Evolutionary conservation across 2,329 filamentous ascomycete genomes (phyloP), one percentile per base, ranked within the genome.

Genomic region (Cladophialophora bantiana): DNA sequence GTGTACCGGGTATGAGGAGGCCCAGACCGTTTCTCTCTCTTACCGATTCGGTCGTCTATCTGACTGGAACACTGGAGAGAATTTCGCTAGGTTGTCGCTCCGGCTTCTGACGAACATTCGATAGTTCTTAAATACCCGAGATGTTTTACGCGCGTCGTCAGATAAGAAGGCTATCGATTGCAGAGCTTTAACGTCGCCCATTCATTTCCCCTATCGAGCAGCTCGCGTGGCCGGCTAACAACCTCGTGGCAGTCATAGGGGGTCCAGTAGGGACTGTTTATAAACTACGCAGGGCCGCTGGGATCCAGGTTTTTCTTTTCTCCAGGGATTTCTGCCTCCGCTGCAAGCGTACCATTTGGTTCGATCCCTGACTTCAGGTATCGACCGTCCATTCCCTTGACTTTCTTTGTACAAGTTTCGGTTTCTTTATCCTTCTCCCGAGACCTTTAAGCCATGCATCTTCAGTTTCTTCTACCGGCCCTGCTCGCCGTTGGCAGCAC

Each of bases 391-490:
- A 56, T 56, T 68, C 66, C 10, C 54, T 65, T 45, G 18, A 32
- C 61, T 57, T 50, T 18, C n/a, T 26, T 34, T 57, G 56, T 20
- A 32, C 42, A 18, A 62, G 18, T 12, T 45, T 57, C 26, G 12
- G 7, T 26, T 55, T 65, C 32, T 34, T 62, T 34, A 7, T 13
- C 34, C n/a, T 26, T 9, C 31, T 2, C 20, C 1, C 40, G 40
- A 42, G 15, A 50, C 45, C 7, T 26, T 64, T 45, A 7, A 36
- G n/a, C n/a, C 6, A 70, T 70, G 68, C 68, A 65, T 35, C 54
- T 70, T 55, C 63, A 53, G 34, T 35, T 45, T 36, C 34, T 68
- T 55, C 26, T 68, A 6, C 62, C 68, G 38, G 66, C 63, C 26
- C 36, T 70, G 34, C 45, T 68, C 59, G 68, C 68, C 20, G 52